These are phyloP conservation scores for Globisporangium parvum DNA, from an alignment of 352 stramenopile species.

Conservation along the genomic window DNA sequence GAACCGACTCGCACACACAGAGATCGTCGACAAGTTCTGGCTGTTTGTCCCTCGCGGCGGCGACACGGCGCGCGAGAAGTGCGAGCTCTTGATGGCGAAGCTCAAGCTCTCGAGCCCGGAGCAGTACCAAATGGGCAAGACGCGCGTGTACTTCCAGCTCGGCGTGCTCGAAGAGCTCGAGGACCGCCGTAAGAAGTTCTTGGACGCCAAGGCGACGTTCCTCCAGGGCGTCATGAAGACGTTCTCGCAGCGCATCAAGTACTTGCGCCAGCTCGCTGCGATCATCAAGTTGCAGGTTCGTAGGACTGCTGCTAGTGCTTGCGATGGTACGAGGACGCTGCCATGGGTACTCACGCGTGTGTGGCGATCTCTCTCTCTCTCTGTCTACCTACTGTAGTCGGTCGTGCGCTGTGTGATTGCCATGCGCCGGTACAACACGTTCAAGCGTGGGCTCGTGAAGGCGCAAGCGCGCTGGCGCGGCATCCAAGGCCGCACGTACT, in stretches of 20 bases:
- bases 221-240: slow-evolving; percentile 76
- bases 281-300: slow-evolving; percentile 75
- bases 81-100: slow-evolving; percentile 75
- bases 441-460: slow-evolving; percentile 54
- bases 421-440: slow-evolving; percentile 84
- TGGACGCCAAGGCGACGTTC: slow-evolving; percentile 74
- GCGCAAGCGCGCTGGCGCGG: slow-evolving; percentile 68
- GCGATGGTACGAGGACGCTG: neutral
- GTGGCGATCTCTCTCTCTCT: slow-evolving; percentile 2
- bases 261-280: slow-evolving; percentile 61
- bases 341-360: neutral
- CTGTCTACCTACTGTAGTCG: slow-evolving; percentile 22
- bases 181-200: slow-evolving; percentile 79
- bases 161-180: slow-evolving; percentile 83
- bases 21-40: slow-evolving; percentile 82
- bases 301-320: neutral
- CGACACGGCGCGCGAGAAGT: slow-evolving; percentile 54
- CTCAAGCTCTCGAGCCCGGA: slow-evolving; percentile 61
- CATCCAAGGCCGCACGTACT: slow-evolving; percentile 55
- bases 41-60: slow-evolving; percentile 67
- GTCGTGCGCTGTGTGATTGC: slow-evolving; percentile 76
- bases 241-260: slow-evolving; percentile 72
- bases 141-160: slow-evolving; percentile 84
- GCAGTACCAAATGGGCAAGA: slow-evolving; percentile 85
- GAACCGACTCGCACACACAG: slow-evolving; percentile 91